Percentiles rank a stretch among this genome's conserved stretches.
These are phyloP conservation scores for Echinosophora koreensis DNA, from an alignment of 306 rosid genomes.

Conservation along the genomic window DNA sequence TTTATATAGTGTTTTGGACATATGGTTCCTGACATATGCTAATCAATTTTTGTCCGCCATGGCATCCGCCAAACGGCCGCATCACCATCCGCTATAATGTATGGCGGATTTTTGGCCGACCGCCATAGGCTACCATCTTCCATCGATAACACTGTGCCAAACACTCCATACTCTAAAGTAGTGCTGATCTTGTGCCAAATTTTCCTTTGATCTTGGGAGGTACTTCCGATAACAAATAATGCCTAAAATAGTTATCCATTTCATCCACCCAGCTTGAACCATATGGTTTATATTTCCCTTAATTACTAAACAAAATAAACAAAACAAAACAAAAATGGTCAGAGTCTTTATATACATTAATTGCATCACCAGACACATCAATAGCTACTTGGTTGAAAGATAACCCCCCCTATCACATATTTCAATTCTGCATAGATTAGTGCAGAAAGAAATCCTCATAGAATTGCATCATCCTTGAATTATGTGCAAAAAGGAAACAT, in stretches of 20 bases:
- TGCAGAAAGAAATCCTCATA: conserved; percentile 33
- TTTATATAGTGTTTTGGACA: too few species aligned
- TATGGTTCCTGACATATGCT: too few species aligned
- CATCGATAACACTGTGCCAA: too few species aligned
- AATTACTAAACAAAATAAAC: conserved; percentile 14
- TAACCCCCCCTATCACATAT: conserved; percentile 23
- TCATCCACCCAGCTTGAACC: not conserved
- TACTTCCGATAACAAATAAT: conserved; percentile 14
- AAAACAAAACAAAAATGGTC: not conserved
- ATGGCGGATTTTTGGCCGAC: too few species aligned
- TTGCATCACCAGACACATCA: conserved; percentile 13
- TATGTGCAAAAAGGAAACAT: conserved; percentile 37
- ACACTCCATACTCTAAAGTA: not conserved
- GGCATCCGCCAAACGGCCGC: too few species aligned
- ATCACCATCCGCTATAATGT: too few species aligned
- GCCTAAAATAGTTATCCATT: conserved; percentile 12
- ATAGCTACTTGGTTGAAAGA: conserved; percentile 17
- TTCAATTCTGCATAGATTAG: conserved; percentile 7
- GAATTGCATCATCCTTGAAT: conserved; percentile 37
- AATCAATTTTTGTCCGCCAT: too few species aligned
- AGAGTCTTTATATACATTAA: not conserved
- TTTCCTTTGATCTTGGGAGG: not conserved
- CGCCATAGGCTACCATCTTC: too few species aligned
- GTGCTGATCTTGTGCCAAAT: not conserved
- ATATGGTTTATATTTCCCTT: not conserved